Conservation (phyloP, 176 grass and related monocot genomes). For the Paspalum vaginatum region DNA sequence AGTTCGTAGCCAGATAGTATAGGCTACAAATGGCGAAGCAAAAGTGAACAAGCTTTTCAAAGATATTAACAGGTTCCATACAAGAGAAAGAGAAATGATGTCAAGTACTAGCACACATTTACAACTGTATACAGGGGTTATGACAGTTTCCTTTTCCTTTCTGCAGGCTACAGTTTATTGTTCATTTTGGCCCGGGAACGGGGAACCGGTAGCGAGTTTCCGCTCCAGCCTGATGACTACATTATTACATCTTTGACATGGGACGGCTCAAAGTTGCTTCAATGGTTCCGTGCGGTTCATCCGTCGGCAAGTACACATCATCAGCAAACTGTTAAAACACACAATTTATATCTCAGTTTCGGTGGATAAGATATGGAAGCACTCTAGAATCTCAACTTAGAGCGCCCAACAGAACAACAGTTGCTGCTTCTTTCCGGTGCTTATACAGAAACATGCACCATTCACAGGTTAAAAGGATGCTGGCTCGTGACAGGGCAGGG, state of each 20-base stretch:
- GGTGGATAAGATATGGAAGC: background rate
- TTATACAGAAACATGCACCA: background rate
- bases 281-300: constrained; percentile 95
- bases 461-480: background rate
- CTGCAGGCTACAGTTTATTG: background rate
- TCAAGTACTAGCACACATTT: too few species aligned
- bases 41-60: too few species aligned
- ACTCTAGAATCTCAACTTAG: background rate
- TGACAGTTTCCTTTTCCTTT: background rate
- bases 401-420: background rate
- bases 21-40: too few species aligned
- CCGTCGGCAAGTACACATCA: constrained; percentile 89
- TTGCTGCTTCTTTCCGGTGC: too few species aligned
- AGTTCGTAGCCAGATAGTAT: too few species aligned
- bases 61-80: too few species aligned
- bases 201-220: constrained; percentile 23
- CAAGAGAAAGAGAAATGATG: too few species aligned
- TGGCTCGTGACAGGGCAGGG: too few species aligned
- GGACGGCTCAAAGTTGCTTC: constrained; percentile 76
- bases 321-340: constrained; percentile 68
- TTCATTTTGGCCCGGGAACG: background rate
- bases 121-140: too few species aligned
- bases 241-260: constrained; percentile 75
- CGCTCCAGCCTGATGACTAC: background rate
- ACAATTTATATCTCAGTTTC: background rate